Evolutionary conservation across 1,284 basidiomycete species (phyloP).

Genomic region (Cryptococcus sp.): DNA sequence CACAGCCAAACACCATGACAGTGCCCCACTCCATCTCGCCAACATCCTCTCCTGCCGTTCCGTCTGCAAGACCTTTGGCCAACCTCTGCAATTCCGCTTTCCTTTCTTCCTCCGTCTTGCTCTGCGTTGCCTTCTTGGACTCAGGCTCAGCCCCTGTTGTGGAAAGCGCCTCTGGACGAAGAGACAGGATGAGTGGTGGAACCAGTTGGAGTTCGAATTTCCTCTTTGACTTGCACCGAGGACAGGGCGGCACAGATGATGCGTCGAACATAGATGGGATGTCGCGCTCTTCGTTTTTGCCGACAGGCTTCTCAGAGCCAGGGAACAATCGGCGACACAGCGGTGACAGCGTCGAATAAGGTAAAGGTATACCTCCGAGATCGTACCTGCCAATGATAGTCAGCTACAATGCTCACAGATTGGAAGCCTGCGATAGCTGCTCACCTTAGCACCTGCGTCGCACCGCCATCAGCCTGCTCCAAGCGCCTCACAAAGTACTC

Average conservation of each 20-base stretch:
- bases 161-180: conserved; percentile 39
- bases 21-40: conserved; percentile 55
- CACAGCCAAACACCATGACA: conserved; percentile 51
- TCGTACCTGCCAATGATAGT: conserved; percentile 42
- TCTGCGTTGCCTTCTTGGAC: conserved; percentile 17
- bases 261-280: conserved; percentile 36
- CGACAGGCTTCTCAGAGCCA: conserved; percentile 30
- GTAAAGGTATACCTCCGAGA: conserved; percentile 49
- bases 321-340: conserved; percentile 50
- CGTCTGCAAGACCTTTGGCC: conserved; percentile 26
- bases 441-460: conserved; percentile 49
- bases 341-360: conserved; percentile 47
- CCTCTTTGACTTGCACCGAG: conserved; percentile 39
- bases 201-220: conserved; percentile 54
- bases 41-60: conserved; percentile 25
- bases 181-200: conserved; percentile 48
- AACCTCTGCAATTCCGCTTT: conserved; percentile 41
- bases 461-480: conserved; percentile 44
- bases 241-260: conserved; percentile 39
- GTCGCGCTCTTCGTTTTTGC: conserved; percentile 45
- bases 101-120: conserved; percentile 43
- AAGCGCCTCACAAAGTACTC: conserved; percentile 49
- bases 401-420: neutral
- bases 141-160: conserved; percentile 19
- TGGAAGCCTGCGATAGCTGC: conserved; percentile 1